Base-by-base conservation (phyloP, 768 basidiomycete genomes). In the Krasilnikovozyma curviuscula region DNA sequence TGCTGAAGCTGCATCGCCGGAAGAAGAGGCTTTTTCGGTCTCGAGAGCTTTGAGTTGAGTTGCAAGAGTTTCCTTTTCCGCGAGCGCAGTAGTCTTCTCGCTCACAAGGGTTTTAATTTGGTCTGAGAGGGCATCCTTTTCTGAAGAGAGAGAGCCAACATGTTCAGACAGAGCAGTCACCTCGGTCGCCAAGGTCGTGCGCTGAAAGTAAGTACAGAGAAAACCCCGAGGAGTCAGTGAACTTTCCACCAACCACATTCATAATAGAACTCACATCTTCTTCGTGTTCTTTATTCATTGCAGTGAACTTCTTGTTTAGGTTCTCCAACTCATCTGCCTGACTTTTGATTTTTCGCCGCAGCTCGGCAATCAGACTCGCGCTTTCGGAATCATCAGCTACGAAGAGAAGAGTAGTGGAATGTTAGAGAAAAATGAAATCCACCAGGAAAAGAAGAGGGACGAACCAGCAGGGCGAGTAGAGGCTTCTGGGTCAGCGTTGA, bases 341-440 rank as follows among this genome's bases (percentile, higher is more conserved):
- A 32, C 73, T 75, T 32, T 75, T 74, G 53, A 97, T 78, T 45
- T 81, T 79, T 34, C 82, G 81, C 28, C 83, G 76, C 49, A 97
- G 69, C 5, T 84, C 85, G 16, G 75, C 71, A 54, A 95, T 78
- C 32, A 97, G 68, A 66, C 83, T 79, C 10, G 77, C 72, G 1
- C 78, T 74, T 61, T 93, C 86, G 1, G 78, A 73, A 57, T 72
- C 64, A 25, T 65, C 79, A 57, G 76, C 78, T 76, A 57, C 45
- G 44, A 33, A 44, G 33, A n/a, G n/a, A n/a, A n/a, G n/a, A n/a
- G n/a, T n/a, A n/a, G n/a, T n/a, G n/a, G n/a, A n/a, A n/a, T n/a
- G n/a, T n/a, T n/a, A n/a, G n/a, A n/a, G n/a, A n/a, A n/a, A n/a
- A n/a, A n/a, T n/a, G n/a, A n/a, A n/a, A n/a, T n/a, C n/a, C n/a